Conservation (phyloP, 225 moss, liverwort and hornwort genomes). For the Bryoerythrophyllum caledonicum region DNA sequence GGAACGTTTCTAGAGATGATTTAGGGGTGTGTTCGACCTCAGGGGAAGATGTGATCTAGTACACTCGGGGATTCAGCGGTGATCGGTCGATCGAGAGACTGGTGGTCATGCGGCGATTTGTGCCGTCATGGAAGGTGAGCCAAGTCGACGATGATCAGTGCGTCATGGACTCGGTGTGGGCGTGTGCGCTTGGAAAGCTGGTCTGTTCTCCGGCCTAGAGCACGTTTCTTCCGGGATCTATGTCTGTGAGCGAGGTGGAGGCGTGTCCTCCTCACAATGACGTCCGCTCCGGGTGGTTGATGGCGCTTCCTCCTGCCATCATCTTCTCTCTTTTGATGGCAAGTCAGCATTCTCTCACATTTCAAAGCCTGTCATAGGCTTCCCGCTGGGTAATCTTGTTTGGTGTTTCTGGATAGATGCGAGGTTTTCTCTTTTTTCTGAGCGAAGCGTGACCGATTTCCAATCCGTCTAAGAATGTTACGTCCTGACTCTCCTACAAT, state of each 20-base stretch:
- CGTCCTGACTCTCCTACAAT: no score
- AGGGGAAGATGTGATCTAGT: no score
- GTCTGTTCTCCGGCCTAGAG: background rate
- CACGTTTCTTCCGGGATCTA: constrained; percentile 18
- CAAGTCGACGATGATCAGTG: constrained; percentile 4
- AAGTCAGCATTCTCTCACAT: constrained; percentile 12
- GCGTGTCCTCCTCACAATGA: constrained; percentile 1
- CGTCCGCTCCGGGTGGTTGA: constrained; percentile 20
- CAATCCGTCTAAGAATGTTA: no score
- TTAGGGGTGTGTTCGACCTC: no score
- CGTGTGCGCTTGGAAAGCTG: constrained; percentile 26
- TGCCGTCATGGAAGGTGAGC: constrained; percentile 29
- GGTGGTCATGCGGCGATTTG: constrained; percentile 36
- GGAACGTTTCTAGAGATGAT: background rate
- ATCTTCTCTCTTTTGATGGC: constrained; percentile 36
- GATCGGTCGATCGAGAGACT: background rate
- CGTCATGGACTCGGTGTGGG: constrained; percentile 1
- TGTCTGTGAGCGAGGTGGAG: constrained; percentile 10
- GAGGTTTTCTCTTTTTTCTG: no score
- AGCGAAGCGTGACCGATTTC: no score
- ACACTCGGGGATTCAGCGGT: no score
- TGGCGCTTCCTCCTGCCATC: constrained; percentile 26
- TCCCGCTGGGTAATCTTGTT: no score
- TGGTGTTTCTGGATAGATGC: no score
- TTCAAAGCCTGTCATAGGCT: no score